Evolutionary conservation across 2,329 filamentous ascomycete genomes (phyloP).

Genomic region (Emmonsiellopsis sp.): DNA sequence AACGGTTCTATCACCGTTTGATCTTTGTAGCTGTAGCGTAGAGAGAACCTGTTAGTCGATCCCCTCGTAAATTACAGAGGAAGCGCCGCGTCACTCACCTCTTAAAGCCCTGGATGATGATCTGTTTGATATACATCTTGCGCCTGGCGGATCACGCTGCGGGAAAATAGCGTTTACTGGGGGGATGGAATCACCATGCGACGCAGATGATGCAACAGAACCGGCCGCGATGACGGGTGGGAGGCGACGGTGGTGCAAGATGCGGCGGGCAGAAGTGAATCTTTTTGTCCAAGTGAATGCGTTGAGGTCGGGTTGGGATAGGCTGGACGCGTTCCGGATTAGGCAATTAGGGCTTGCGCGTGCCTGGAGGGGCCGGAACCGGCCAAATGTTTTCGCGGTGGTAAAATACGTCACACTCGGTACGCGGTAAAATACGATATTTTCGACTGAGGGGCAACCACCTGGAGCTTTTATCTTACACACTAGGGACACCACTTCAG

Average conservation of each 20-base stretch:
- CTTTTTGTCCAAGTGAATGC: background rate
- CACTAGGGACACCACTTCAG: background rate
- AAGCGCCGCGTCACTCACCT: conserved; percentile 51
- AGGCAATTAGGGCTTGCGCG: conserved; percentile 9
- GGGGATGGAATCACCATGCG: background rate
- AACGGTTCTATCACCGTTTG: conserved; percentile 98
- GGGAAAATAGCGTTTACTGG: background rate
- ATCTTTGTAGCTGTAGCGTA: conserved; percentile 80
- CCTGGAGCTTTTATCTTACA: background rate
- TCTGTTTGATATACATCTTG: conserved; percentile 97
- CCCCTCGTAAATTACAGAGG: background rate
- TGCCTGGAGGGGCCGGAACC: conserved; percentile 1
- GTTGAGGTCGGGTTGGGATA: conserved; percentile 1
- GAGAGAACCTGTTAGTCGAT: conserved; percentile 11
- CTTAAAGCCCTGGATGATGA: conserved; percentile 99
- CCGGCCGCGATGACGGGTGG: background rate
- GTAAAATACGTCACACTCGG: conserved; percentile 6
- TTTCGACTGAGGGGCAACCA: conserved; percentile 4
- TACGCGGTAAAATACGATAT: background rate
- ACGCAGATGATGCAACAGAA: background rate
- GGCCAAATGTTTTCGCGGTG: conserved; percentile 8
- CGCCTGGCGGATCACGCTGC: background rate
- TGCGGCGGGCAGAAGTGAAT: background rate
- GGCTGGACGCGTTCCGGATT: conserved; percentile 10
- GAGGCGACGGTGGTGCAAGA: background rate